Evolutionary conservation across 306 rosid species (phyloP).

Genomic region (Cucurbita ficifolia): DNA sequence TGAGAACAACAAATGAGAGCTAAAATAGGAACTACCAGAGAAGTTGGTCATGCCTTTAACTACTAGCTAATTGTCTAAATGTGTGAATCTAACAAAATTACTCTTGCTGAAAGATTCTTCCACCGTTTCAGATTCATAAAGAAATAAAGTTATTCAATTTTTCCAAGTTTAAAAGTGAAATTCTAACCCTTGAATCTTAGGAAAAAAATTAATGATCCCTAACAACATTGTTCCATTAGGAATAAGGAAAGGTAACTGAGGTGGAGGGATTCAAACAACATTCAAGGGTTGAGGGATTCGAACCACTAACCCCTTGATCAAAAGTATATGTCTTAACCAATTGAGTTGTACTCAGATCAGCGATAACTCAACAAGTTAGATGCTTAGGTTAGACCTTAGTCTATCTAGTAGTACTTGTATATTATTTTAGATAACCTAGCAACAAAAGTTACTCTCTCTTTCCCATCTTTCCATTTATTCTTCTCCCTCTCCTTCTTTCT

Average conservation of each 20-base stretch:
- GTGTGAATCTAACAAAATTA: neutral
- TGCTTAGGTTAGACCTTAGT: neutral
- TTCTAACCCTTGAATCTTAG: neutral
- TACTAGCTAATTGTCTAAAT: neutral
- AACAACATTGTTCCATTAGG: neutral
- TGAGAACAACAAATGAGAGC: neutral
- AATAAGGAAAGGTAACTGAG: neutral
- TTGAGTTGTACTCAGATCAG: neutral
- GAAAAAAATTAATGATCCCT: neutral
- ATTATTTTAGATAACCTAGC: neutral
- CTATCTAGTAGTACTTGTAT: neutral
- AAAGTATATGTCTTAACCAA: neutral
- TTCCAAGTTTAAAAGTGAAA: neutral
- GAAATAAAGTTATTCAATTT: neutral
- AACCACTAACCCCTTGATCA: neutral
- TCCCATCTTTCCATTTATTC: neutral
- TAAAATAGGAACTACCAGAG: neutral
- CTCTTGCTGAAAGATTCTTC: neutral
- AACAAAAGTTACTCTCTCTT: neutral
- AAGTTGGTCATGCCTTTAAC: neutral
- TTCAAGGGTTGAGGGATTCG: neutral
- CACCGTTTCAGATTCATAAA: neutral
- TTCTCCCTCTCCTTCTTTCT: neutral
- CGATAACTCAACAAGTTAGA: neutral
- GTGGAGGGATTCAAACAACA: too few relatives aligned